Base-by-base conservation (phyloP, 2,329 filamentous ascomycete genomes). In the Pseudocercospora crystallina region DNA sequence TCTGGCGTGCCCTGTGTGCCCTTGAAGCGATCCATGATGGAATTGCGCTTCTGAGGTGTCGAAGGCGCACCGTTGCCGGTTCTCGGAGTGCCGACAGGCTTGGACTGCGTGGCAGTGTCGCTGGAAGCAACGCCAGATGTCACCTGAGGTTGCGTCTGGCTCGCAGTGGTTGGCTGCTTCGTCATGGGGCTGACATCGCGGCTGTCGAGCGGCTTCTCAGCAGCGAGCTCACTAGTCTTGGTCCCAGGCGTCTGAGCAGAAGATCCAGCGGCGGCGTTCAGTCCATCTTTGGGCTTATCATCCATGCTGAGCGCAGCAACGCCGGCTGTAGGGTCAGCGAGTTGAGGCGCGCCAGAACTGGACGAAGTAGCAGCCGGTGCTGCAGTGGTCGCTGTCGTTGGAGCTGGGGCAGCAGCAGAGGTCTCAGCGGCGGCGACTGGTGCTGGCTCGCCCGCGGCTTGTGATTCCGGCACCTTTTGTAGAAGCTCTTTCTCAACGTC, bases 401-500 rank as follows among this genome's bases (percentile, higher is more conserved):
- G 47, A 38, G 43, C 55, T 17, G 67, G 69, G 12, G 68, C 68
- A n/a, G 61, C 64, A 46, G 68, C 64, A 54, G 66, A 52, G 3
- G 67, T 64, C 8, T 69, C 67, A 45, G 73, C 71, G 14, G 66
- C 64, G 26, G 66, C 60, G 31, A 68, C 70, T 10, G 73, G 72
- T 34, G 75, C 73, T 35, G 75, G 72, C 54, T 76, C 73, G 31
- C 74, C 74, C 42, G 67, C 60, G 43, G 71, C 70, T 47, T 75
- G 60, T 7, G 65, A 65, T 41, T 69, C 66, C 58, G 70, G 59
- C 31, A 71, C 78, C 68, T 87, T 81, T 58, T 82, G 78, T 41
- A 90, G 75, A 8, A 95, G 76, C 72, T 95, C 86, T 20, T 81
- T 70, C 74, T 95, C 89, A 5, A 90, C 78, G 8, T 76, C 78